Percentiles rank a stretch among this genome's conserved stretches.
These are phyloP conservation scores for Penicillium canariense DNA, from an alignment of 495 filamentous ascomycete species.

Conservation along the genomic window DNA sequence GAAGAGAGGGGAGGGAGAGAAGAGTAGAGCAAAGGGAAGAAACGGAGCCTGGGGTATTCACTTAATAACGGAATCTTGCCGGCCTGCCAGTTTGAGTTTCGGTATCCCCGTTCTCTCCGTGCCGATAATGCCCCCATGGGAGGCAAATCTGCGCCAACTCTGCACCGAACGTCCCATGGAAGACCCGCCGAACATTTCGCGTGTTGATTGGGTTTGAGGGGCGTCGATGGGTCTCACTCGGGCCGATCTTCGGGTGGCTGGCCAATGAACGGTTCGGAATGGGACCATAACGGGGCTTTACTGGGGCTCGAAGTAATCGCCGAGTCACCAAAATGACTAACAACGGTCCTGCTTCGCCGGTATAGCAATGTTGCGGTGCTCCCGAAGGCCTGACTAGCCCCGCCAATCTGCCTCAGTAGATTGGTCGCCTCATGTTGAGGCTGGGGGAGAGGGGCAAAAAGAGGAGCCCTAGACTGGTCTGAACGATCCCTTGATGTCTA, in stretches of 20 bases:
- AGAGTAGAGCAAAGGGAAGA: background rate
- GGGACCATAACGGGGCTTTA: background rate
- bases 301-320: background rate
- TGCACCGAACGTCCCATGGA: slow-evolving; percentile 12
- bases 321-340: slow-evolving; percentile 2
- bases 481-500: background rate
- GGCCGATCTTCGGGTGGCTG: slow-evolving; percentile 14
- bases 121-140: slow-evolving; percentile 14
- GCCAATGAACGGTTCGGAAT: slow-evolving; percentile 10
- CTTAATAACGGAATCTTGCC: slow-evolving; percentile 5
- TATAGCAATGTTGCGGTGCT: background rate
- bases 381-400: background rate
- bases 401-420: background rate
- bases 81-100: slow-evolving; percentile 6
- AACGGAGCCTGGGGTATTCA: slow-evolving; percentile 5
- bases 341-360: background rate
- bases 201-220: slow-evolving; percentile 2
- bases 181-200: slow-evolving; percentile 17
- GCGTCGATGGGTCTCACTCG: too few species aligned
- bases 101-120: slow-evolving; percentile 1
- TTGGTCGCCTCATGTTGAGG: slow-evolving; percentile 3
- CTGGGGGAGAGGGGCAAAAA: background rate
- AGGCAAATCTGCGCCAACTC: slow-evolving; percentile 8
- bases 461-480: background rate
- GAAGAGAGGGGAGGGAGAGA: background rate